Evolutionary conservation across 768 basidiomycete species (phyloP), one percentile per base, ranked within the genome.

Genomic region (Kwoniella pini): DNA sequence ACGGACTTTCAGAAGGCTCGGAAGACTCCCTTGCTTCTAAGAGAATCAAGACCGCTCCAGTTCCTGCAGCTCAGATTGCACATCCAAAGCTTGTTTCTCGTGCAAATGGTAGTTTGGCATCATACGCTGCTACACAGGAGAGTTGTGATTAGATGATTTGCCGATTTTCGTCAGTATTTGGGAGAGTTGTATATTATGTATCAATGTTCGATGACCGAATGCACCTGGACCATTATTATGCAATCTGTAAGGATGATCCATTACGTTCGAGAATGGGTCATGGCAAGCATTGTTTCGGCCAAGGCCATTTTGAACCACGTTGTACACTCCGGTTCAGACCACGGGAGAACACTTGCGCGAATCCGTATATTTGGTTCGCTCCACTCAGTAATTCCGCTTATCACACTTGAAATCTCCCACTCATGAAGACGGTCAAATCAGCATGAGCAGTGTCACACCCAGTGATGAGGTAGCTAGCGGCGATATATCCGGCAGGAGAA

Each of bases 1-100:
- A 71, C 50, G 69, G 69, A 3, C 9, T 7, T 36, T 15, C 56
- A 15, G 56, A 46, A 15, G 56, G 31, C 3, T n/a, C 19, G 4
- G 55, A 57, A 17, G 12, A 30, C 15, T n/a, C 28, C 15, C 54
- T 39, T 30, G 22, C 40, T 12, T 39, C 54, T 15, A 55, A 55
- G 28, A 12, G 54, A n/a, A 7, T 7, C 5, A 55, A 55, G 39
- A 11, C 19, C 19, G 15, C 40, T 24, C 13, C 33, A 13, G 54
- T 55, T 1, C 54, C 54, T 42, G 54, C 54, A 13, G 54, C 54
- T n/a, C 17, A 44, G 26, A 12, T 55, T 5, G 26, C 26, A n/a
- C 54, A 55, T 45, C 40, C 54, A 5, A 55, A 55, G 26, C 43
- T 55, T 12, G 54, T 55, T 13, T 21, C 26, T 9, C 43, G 54